Percentiles rank a stretch among this genome's conserved stretches.
These are phyloP conservation scores for Blumeria graminis DNA, from an alignment of 2,329 filamentous ascomycete genomes.

Conservation along the genomic window DNA sequence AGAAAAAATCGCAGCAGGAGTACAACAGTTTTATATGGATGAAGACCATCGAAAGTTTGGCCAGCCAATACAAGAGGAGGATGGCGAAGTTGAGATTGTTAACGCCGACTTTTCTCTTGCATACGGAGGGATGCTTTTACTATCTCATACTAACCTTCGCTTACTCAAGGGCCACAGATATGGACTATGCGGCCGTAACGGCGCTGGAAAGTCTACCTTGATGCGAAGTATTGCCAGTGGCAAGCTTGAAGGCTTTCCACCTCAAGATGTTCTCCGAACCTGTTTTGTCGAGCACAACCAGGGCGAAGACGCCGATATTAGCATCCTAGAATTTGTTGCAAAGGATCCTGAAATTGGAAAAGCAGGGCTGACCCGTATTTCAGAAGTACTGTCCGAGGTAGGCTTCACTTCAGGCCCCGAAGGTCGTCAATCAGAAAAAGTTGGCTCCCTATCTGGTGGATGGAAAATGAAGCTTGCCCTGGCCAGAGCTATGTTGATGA, in stretches of 20 bases:
- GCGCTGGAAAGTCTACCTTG: constrained; percentile 94
- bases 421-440: constrained; percentile 67
- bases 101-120: constrained; percentile 94
- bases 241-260: constrained; percentile 90
- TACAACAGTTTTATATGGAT: constrained; percentile 56
- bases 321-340: constrained; percentile 75
- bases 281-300: constrained; percentile 99
- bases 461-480: constrained; percentile 99
- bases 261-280: constrained; percentile 75
- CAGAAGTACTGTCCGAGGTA: constrained; percentile 64
- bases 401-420: constrained; percentile 81
- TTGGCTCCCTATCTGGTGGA: constrained; percentile 85
- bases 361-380: constrained; percentile 60
- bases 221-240: constrained; percentile 92
- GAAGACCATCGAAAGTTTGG: constrained; percentile 80
- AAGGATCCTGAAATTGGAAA: constrained; percentile 72
- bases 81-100: constrained; percentile 86
- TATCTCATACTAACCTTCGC: constrained; percentile 86
- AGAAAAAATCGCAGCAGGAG: constrained; percentile 40
- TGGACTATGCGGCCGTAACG: constrained; percentile 88
- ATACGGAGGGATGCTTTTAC: constrained; percentile 88
- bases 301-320: constrained; percentile 89
- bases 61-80: constrained; percentile 62
- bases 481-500: constrained; percentile 87
- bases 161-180: constrained; percentile 93